Evolutionary conservation across 192 early-diverging fungal genomes (phyloP).

Genomic region (Linnemannia zychae): DNA sequence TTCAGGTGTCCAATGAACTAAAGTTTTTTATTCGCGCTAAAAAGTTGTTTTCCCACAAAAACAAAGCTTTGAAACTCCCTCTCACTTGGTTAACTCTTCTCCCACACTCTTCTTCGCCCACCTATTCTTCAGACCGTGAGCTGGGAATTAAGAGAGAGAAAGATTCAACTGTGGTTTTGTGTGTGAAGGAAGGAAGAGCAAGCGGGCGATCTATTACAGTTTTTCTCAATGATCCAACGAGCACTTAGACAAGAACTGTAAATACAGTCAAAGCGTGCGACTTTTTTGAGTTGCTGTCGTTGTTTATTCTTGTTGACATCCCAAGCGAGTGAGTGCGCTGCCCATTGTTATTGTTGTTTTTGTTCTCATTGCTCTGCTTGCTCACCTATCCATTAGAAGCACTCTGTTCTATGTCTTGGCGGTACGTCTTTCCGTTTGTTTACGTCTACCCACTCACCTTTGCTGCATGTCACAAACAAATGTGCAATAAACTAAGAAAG

Average conservation of each 20-base stretch:
- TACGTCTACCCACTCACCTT: too few relatives aligned
- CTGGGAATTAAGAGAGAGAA: not conserved
- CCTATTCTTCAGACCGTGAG: not conserved
- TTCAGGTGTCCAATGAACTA: not conserved
- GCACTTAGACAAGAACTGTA: not conserved
- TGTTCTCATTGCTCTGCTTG: not conserved
- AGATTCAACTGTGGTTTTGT: not conserved
- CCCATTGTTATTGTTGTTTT: not conserved
- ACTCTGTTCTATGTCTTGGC: too few relatives aligned
- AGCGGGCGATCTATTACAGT: not conserved
- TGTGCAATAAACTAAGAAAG: not conserved
- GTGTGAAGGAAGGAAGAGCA: not conserved
- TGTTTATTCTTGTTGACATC: not conserved
- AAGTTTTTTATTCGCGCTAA: not conserved
- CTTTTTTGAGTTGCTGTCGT: constrained; percentile 7
- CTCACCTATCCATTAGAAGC: too few relatives aligned
- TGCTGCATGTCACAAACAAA: too few relatives aligned
- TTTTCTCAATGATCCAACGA: not conserved
- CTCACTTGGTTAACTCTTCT: not conserved
- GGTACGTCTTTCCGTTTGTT: too few relatives aligned
- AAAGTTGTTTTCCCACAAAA: not conserved
- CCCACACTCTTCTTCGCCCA: not conserved
- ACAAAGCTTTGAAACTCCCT: not conserved
- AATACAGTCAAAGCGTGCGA: constrained; percentile 14
- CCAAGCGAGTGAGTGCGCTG: not conserved